Base-by-base conservation (phyloP, 441 rosid species). In the Populus tomentosa region DNA sequence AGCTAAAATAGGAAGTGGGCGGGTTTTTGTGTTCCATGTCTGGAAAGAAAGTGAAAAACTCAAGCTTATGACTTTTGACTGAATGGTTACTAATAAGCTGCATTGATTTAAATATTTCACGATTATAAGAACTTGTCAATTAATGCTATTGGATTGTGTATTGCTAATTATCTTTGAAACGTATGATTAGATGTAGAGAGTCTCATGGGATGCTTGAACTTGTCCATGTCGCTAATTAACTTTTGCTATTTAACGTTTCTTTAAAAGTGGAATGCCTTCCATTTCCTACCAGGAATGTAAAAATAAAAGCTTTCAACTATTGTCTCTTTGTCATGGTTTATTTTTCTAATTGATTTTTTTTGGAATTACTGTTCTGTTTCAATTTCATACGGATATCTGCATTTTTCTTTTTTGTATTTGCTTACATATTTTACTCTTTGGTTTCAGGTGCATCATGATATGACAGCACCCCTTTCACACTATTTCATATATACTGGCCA, bases 401-500 rank as follows among this genome's bases (percentile, higher is more conserved):
- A 30, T 7, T 30, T 30, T 30, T 30, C 32, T 30, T 30, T 28
- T 3, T 36, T 46, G 3, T n/a, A 36, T 70, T 63, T 70, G 63
- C 32, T 62, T 38, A 20, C 5, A 28, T 14, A 35, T 42, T 0
- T 23, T 6, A 76, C 35, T 77, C 35, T 36, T 78, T 70, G 53
- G 74, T 83, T 84, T 76, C 85, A 93, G 96, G 98, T 90, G 77
- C 87, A 90, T 35, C 93, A 92, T 77, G 93, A 95, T 65, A 95
- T 93, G 98, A 85, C 71, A 74, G 89, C 91, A 77, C 97, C 98
- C 26, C 59, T 95, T 69, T 95, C 97, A 33, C 94, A 95, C 84
- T 95, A 95, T 80, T 95, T 78, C 82, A 90, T 95, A 78, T 90
- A 36, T 72, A 95, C 98, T 21, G 97, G 99, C 66, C 98, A 93